Evolutionary conservation across 306 rosid genomes (phyloP).

Genomic region (Gynostemma pentaphyllum): DNA sequence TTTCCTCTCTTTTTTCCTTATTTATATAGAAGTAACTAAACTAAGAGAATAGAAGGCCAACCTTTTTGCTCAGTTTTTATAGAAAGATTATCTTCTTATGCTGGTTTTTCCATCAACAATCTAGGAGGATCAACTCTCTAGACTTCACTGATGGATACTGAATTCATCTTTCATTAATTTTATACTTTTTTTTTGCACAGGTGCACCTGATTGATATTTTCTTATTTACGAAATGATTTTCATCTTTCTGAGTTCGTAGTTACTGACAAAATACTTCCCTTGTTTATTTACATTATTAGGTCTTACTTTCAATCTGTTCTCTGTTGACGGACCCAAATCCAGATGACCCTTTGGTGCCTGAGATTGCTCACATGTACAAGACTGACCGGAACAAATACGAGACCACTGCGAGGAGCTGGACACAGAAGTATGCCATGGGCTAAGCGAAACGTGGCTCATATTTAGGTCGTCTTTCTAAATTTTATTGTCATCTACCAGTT

Average conservation of each 20-base stretch:
- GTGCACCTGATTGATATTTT: background rate
- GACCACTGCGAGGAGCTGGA: conserved; percentile 93
- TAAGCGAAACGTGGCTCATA: conserved; percentile 22
- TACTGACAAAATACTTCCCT: background rate
- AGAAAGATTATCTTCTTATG: background rate
- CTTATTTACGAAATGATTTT: background rate
- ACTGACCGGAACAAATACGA: conserved; percentile 81
- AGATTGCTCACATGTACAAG: conserved; percentile 95
- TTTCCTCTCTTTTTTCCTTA: background rate
- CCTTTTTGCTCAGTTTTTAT: background rate
- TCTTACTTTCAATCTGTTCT: conserved; percentile 78
- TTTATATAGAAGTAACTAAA: background rate
- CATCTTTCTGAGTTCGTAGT: background rate
- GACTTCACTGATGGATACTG: background rate
- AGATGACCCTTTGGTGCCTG: conserved; percentile 80
- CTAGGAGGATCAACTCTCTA: background rate
- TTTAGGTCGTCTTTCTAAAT: conserved; percentile 6
- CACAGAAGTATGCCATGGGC: conserved; percentile 93
- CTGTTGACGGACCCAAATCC: conserved; percentile 85
- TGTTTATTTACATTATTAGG: conserved; percentile 24
- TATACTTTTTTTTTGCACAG: background rate
- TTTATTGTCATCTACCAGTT: conserved; percentile 24
- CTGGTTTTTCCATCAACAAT: background rate
- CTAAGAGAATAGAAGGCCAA: background rate
- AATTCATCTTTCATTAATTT: background rate